Percentiles rank a stretch among this genome's conserved stretches.
These are phyloP conservation scores for Alternaria panax DNA, from an alignment of 2,329 filamentous ascomycete genomes.

Conservation along the genomic window DNA sequence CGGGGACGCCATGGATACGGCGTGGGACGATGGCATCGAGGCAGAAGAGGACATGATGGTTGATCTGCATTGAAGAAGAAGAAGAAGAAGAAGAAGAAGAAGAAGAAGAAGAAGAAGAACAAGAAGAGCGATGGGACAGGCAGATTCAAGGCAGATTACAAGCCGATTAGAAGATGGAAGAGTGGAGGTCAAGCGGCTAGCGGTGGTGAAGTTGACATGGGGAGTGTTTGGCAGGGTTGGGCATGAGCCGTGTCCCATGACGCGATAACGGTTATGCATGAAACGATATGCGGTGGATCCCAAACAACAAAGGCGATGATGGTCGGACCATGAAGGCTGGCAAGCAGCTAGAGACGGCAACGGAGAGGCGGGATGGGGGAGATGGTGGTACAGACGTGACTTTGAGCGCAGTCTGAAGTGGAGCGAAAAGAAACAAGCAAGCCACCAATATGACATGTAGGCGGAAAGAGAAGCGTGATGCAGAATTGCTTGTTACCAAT, in stretches of 20 bases:
- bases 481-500: conserved; percentile 2
- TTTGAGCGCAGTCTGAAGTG: background rate
- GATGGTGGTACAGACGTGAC: background rate
- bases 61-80: conserved; percentile 38
- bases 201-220: background rate
- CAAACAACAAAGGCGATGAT: conserved; percentile 15
- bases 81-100: too few relatives aligned
- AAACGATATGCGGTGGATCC: conserved; percentile 28
- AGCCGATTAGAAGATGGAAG: background rate
- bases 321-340: conserved; percentile 14
- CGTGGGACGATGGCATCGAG: conserved; percentile 45
- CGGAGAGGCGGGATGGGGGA: background rate
- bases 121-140: background rate
- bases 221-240: conserved; percentile 8
- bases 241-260: conserved; percentile 25
- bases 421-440: conserved; percentile 3
- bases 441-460: background rate
- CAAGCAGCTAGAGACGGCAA: background rate
- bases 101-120: too few relatives aligned
- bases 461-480: background rate
- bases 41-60: conserved; percentile 52
- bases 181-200: background rate
- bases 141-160: conserved; percentile 1
- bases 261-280: conserved; percentile 41
- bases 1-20: conserved; percentile 48